Conservation (phyloP, 1,284 basidiomycete species). For the Veloporphyrellus conicus region DNA sequence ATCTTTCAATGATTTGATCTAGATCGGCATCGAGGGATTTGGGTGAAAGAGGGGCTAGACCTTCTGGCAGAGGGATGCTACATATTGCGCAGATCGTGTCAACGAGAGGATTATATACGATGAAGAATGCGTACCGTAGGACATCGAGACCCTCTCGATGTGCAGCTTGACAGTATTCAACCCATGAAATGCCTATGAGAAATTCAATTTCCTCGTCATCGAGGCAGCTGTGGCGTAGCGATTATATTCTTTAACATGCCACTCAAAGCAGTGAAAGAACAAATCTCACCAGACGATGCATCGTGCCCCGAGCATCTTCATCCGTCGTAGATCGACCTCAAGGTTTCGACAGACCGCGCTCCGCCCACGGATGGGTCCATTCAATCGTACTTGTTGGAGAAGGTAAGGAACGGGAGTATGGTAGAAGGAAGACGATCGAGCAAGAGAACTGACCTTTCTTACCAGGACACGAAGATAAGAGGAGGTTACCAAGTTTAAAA, state of each 20-base stretch:
- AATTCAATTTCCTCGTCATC: constrained; percentile 83
- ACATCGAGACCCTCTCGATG: constrained; percentile 70
- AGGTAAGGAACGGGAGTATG: neutral
- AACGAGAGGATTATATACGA: neutral
- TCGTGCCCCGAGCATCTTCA: constrained; percentile 71
- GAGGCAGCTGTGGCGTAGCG: constrained; percentile 57
- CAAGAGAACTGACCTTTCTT: constrained; percentile 67
- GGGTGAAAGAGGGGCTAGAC: constrained; percentile 73
- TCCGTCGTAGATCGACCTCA: constrained; percentile 70
- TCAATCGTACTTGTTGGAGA: constrained; percentile 62
- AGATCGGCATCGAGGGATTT: constrained; percentile 67
- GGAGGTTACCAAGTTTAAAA: constrained; percentile 75
- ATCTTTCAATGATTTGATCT: constrained; percentile 63
- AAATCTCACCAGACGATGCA: constrained; percentile 73
- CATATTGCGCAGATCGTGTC: neutral
- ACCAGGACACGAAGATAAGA: constrained; percentile 90
- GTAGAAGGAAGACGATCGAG: neutral
- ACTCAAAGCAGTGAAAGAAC: neutral
- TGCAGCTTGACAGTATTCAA: constrained; percentile 66
- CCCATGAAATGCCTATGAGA: constrained; percentile 76
- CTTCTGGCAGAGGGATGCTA: constrained; percentile 88
- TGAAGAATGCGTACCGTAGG: constrained; percentile 42
- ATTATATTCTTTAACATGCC: neutral
- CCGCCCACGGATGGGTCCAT: constrained; percentile 77
- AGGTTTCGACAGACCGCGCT: constrained; percentile 84